Base-by-base conservation (phyloP, 768 basidiomycete genomes). In the Tulasnella sp. region DNA sequence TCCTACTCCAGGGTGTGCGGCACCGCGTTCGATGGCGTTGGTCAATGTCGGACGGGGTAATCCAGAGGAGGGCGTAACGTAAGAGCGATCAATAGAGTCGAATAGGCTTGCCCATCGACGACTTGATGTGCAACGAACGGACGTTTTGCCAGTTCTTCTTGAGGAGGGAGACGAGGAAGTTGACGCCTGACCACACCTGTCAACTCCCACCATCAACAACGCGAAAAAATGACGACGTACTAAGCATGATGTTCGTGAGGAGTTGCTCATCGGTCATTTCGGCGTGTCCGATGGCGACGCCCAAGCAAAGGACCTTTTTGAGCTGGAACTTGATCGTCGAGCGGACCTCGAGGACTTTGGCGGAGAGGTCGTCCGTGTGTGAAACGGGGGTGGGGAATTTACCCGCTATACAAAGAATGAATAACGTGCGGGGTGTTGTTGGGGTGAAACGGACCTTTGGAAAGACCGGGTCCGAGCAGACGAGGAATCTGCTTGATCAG, bases 81-180 rank as follows among this genome's bases (percentile, higher is more conserved):
- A n/a, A n/a, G 29, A 15, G 11, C 54, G 51, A 63, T 77, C 77
- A 97, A 84, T 84, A 98, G 62, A 98, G 77, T 59, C 94, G 90
- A 66, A 93, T 74, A 60, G 93, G 90, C 75, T 94, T 96, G 78
- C 94, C 94, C 96, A 98, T 99, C 68, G 94, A 92, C 67, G 83
- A 82, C 80, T 99, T 99, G 78, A 99, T 83, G 79, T 97, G 91
- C 63, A 98, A 77, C 52, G 91, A 94, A 76, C 91, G 92, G 76
- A 98, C 85, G 75, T 98, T 99, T 73, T 98, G 96, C 92, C 92
- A 90, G 77, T 94, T 88, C 81, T 99, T 99, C 82, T 98, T 98
- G 70, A 99, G 82, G 61, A 99, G 75, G 17, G 96, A 98, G 68
- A 99, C 91, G 66, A 99, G 80, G 82, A 99, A 99, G 83, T 99